phyloP scores from a whole-genome alignment of 2,329 filamentous ascomycete genomes.

The Alternaria burnsii region DNA sequence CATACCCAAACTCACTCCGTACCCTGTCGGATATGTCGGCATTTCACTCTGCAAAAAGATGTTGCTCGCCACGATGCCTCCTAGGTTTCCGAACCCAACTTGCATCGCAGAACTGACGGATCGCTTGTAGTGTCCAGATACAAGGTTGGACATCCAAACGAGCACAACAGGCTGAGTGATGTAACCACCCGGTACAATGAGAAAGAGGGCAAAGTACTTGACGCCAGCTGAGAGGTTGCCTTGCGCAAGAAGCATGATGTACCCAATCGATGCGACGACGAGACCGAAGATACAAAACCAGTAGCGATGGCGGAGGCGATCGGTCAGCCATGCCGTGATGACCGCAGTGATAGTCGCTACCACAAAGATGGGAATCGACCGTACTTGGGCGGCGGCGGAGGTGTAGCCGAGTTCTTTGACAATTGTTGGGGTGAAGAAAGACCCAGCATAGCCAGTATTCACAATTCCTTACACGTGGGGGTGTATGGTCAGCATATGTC shows the following conservation, averaged over 20 bases:
- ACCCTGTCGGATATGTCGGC: constrained; percentile 60
- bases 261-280: constrained; percentile 61
- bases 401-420: constrained; percentile 53
- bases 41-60: constrained; percentile 58
- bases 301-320: constrained; percentile 62
- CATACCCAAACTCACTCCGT: constrained; percentile 59
- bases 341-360: constrained; percentile 50
- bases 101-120: constrained; percentile 60
- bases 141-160: constrained; percentile 66
- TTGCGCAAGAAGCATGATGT: constrained; percentile 62
- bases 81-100: constrained; percentile 58
- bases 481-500: not conserved
- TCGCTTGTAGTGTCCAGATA: constrained; percentile 67
- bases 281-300: constrained; percentile 62
- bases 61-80: constrained; percentile 61
- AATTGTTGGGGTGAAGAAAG: constrained; percentile 54
- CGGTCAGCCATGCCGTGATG: constrained; percentile 56
- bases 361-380: constrained; percentile 51
- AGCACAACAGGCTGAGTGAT: constrained; percentile 64
- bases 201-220: constrained; percentile 64
- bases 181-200: constrained; percentile 63
- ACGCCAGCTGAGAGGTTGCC: constrained; percentile 54
- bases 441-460: constrained; percentile 58
- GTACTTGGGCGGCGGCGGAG: constrained; percentile 47
- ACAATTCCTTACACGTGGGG: constrained; percentile 37